A percentile compares a stretch with the other conserved stretches of the same genome.
Evolutionary conservation across 805 yeast species (phyloP).

Genomic region (Saccharomycopsis selenospora): DNA sequence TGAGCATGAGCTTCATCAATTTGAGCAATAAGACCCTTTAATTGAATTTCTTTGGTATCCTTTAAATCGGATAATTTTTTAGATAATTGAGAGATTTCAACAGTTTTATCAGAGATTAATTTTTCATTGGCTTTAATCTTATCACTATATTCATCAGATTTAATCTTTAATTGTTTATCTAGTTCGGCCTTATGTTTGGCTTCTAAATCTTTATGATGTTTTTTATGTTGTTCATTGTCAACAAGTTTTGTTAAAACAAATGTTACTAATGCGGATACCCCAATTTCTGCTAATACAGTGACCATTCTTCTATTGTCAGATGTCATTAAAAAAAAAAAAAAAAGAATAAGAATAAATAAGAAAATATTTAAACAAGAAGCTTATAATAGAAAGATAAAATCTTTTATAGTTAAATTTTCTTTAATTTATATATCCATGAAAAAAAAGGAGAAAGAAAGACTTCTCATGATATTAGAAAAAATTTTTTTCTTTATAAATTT

Average conservation of each 20-base stretch:
- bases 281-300: slow-evolving; percentile 20
- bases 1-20: slow-evolving; percentile 1
- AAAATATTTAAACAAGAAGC: too few relatives aligned
- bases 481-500: too few relatives aligned
- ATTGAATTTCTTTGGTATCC: not conserved
- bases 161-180: slow-evolving; percentile 8
- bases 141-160: slow-evolving; percentile 7
- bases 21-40: not conserved
- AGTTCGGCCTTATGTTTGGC: slow-evolving; percentile 9
- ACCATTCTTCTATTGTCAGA: slow-evolving; percentile 15
- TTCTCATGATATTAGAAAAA: too few relatives aligned
- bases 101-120: slow-evolving; percentile 12
- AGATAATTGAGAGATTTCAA: slow-evolving; percentile 14
- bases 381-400: too few relatives aligned
- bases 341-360: too few relatives aligned
- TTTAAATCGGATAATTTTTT: not conserved
- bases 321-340: too few relatives aligned
- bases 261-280: slow-evolving; percentile 17
- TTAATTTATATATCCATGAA: too few relatives aligned
- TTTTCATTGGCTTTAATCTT: slow-evolving; percentile 3
- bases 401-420: too few relatives aligned
- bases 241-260: slow-evolving; percentile 16
- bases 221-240: slow-evolving; percentile 14
- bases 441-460: too few relatives aligned
- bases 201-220: slow-evolving; percentile 7